These are phyloP conservation scores for Plasmodium knowlesi DNA, from an alignment of 169 alveolate species.

Conservation along the genomic window DNA sequence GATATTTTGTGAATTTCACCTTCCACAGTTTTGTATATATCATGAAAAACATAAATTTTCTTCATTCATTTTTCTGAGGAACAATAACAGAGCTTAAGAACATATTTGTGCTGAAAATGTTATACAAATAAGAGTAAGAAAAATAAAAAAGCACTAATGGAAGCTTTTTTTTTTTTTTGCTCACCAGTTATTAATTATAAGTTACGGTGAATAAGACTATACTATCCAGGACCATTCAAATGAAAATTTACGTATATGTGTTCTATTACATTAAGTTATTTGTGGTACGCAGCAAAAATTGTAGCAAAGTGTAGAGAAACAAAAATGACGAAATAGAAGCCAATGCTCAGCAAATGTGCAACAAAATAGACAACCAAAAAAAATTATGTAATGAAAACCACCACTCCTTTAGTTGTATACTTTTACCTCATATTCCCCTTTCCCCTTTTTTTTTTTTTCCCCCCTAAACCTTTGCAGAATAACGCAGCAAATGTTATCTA, in stretches of 20 bases:
- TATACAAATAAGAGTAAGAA: background rate
- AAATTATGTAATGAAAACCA: background rate
- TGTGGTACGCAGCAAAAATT: background rate
- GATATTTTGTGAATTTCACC: background rate
- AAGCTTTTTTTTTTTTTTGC: background rate
- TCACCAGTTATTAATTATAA: background rate
- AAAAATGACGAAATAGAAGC: background rate
- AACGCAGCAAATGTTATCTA: background rate
- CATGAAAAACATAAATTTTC: background rate
- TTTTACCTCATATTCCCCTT: background rate
- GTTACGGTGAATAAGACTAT: background rate
- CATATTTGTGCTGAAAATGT: background rate
- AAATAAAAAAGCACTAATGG: background rate
- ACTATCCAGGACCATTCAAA: background rate
- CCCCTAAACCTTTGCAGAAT: background rate
- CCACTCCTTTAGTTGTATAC: background rate
- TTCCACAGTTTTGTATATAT: background rate
- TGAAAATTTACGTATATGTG: background rate
- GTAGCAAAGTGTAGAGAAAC: background rate
- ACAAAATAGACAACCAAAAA: too few relatives aligned
- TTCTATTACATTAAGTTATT: background rate
- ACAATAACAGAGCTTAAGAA: conserved; percentile 1
- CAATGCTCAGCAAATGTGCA: background rate
- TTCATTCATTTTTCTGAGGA: background rate
- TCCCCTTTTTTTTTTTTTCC: background rate